Percentiles rank a stretch among this genome's conserved stretches.
phyloP scores from a whole-genome alignment of 306 rosid species.

The Sindora glabra region DNA sequence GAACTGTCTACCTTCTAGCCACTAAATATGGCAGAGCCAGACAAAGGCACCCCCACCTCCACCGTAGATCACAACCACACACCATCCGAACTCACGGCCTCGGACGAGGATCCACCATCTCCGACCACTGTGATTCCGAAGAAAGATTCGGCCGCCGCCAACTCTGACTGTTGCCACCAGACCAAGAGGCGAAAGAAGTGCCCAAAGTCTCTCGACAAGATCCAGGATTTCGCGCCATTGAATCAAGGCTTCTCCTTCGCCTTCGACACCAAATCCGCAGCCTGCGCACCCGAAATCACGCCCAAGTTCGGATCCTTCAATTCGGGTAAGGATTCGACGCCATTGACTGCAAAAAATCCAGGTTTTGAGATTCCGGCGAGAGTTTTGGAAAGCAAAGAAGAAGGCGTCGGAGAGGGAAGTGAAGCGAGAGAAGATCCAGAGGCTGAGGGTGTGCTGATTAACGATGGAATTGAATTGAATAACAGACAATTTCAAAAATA shows the following conservation, averaged over 20 bases:
- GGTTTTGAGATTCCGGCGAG: too few species aligned
- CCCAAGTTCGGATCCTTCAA: constrained; percentile 51
- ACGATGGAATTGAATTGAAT: too few species aligned
- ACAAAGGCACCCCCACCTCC: background rate
- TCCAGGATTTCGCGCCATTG: constrained; percentile 18
- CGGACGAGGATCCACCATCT: background rate
- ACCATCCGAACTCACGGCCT: background rate
- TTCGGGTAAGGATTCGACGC: background rate
- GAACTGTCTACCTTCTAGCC: background rate
- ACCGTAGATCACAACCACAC: background rate
- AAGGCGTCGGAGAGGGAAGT: too few species aligned
- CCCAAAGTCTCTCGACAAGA: constrained; percentile 27
- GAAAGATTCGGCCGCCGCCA: background rate
- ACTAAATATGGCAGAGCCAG: constrained; percentile 19
- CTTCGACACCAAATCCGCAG: constrained; percentile 31
- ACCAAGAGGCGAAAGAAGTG: constrained; percentile 33
- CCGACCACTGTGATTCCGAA: background rate
- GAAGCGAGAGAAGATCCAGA: too few species aligned
- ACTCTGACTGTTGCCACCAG: constrained; percentile 16
- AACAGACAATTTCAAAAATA: too few species aligned
- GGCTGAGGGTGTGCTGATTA: too few species aligned
- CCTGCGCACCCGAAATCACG: constrained; percentile 24
- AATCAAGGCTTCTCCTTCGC: constrained; percentile 28
- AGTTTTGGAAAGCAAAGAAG: too few species aligned
- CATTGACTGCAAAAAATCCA: too few species aligned